phyloP scores from a whole-genome alignment of 2,329 filamentous ascomycete species.

The Conoideocrella luteorostrata region DNA sequence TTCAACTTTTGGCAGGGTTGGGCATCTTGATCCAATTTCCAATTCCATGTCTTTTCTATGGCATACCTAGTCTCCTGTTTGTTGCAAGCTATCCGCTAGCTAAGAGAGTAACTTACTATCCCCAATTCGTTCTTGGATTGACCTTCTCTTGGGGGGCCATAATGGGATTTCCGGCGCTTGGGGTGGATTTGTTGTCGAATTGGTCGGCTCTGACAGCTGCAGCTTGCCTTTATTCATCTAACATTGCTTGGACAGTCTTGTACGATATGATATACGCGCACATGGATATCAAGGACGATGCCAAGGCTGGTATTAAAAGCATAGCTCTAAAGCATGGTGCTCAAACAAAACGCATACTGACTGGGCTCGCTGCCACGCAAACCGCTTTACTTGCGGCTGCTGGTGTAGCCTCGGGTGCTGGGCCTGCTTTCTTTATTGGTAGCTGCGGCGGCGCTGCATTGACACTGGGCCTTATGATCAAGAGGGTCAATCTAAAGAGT shows the following conservation, averaged over 20 bases:
- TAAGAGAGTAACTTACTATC: conserved; percentile 82
- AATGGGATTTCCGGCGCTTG: conserved; percentile 80
- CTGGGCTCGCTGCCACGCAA: conserved; percentile 63
- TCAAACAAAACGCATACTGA: conserved; percentile 70
- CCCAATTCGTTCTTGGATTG: conserved; percentile 73
- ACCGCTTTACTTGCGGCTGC: conserved; percentile 63
- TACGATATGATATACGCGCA: conserved; percentile 95
- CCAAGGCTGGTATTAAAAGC: conserved; percentile 80
- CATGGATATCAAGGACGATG: conserved; percentile 84
- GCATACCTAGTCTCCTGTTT: conserved; percentile 65
- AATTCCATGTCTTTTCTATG: conserved; percentile 66
- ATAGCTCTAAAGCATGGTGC: conserved; percentile 75
- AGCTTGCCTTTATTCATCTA: conserved; percentile 66
- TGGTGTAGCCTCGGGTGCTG: conserved; percentile 60
- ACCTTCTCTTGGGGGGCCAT: conserved; percentile 88
- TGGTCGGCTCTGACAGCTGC: conserved; percentile 58
- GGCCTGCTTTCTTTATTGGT: conserved; percentile 61
- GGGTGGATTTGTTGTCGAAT: conserved; percentile 65
- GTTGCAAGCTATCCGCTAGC: conserved; percentile 75
- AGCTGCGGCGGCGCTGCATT: conserved; percentile 59
- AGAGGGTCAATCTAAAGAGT: conserved; percentile 56
- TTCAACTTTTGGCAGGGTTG: conserved; percentile 67
- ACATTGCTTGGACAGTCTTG: conserved; percentile 78
- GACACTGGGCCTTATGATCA: conserved; percentile 61
- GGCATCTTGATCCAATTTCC: conserved; percentile 73